phyloP scores from a whole-genome alignment of 176 grass and related monocot species.

The Aegilops longissima region DNA sequence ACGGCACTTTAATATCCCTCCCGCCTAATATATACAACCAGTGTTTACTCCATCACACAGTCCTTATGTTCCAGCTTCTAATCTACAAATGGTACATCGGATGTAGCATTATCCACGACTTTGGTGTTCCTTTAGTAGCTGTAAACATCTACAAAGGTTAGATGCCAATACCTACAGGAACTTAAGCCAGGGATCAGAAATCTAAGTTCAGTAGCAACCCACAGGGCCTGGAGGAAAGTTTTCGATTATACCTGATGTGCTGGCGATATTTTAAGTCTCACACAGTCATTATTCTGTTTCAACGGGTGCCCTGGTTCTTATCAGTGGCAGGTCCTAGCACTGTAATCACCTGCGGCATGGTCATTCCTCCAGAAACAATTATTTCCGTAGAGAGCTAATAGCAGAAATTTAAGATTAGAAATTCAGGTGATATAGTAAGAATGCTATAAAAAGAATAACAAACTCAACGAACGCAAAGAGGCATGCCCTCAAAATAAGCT shows the following conservation, averaged over 20 bases:
- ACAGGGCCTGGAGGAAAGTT: background rate
- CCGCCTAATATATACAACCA: too few relatives aligned
- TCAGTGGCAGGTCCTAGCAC: constrained; percentile 55
- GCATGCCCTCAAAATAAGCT: background rate
- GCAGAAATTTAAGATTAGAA: background rate
- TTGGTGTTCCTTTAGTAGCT: background rate
- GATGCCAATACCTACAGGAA: background rate
- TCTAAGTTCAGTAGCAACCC: background rate
- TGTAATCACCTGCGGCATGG: constrained; percentile 57
- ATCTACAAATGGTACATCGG: background rate
- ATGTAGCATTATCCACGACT: background rate
- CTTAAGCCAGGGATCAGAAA: background rate
- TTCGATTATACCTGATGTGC: constrained; percentile 20
- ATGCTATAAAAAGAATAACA: too few relatives aligned
- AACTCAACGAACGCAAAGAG: too few relatives aligned
- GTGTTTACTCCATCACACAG: too few relatives aligned
- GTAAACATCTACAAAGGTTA: constrained; percentile 11
- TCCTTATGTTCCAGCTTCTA: background rate
- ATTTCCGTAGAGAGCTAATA: constrained; percentile 64
- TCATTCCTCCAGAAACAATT: constrained; percentile 98
- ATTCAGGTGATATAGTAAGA: background rate
- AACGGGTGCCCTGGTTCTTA: constrained; percentile 61
- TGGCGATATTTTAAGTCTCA: background rate
- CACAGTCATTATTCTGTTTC: constrained; percentile 56
- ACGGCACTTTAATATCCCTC: too few relatives aligned